These are phyloP conservation scores for Macaranga tanarius DNA, from an alignment of 441 rosid genomes.

Conservation along the genomic window DNA sequence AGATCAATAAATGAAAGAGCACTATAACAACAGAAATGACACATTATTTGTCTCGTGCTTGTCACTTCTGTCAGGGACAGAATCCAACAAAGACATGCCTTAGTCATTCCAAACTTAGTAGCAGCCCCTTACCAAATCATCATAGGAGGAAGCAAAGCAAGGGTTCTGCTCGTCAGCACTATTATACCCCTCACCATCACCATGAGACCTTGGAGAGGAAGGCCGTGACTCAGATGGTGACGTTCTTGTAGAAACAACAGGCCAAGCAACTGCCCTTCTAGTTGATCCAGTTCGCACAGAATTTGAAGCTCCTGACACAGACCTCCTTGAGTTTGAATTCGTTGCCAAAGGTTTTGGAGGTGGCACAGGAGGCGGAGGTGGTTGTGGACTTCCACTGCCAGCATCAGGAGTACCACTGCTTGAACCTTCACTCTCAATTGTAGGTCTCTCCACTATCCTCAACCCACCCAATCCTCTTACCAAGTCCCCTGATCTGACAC, in stretches of 20 bases:
- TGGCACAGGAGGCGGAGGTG: slow-evolving; percentile 86
- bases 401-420: slow-evolving; percentile 38
- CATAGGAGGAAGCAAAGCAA: slow-evolving; percentile 63
- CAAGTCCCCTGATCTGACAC: slow-evolving; percentile 33
- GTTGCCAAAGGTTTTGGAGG: slow-evolving; percentile 62
- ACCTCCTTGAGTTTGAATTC: slow-evolving; percentile 54
- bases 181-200: slow-evolving; percentile 88
- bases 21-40: neutral
- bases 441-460: slow-evolving; percentile 43
- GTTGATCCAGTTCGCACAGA: slow-evolving; percentile 55
- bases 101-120: slow-evolving; percentile 3
- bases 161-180: slow-evolving; percentile 96
- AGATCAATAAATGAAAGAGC: neutral
- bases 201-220: slow-evolving; percentile 92
- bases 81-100: neutral
- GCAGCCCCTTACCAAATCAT: slow-evolving; percentile 58
- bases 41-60: no score
- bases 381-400: slow-evolving; percentile 50
- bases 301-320: slow-evolving; percentile 48
- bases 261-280: slow-evolving; percentile 73
- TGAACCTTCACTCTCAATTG: slow-evolving; percentile 50
- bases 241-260: slow-evolving; percentile 70
- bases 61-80: neutral
- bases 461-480: slow-evolving; percentile 36
- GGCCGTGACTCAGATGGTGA: slow-evolving; percentile 87